These are phyloP conservation scores for Pascua sp. DNA, from an alignment of 1,284 basidiomycete genomes.

Conservation along the genomic window DNA sequence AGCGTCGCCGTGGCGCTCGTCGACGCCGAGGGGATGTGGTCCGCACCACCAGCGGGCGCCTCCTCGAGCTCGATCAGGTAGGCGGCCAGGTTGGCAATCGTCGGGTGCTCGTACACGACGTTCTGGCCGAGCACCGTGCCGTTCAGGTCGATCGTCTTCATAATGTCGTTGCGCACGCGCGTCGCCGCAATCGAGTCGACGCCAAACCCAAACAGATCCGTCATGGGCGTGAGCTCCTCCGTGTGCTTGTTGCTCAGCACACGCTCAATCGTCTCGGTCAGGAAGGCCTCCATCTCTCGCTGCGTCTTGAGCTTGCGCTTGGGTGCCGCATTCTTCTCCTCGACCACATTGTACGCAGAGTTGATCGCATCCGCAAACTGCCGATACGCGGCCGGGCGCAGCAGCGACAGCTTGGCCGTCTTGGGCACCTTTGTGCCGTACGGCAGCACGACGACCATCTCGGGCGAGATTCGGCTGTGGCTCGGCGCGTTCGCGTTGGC, in stretches of 20 bases:
- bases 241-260: constrained; percentile 45
- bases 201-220: constrained; percentile 50
- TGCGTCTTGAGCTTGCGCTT: constrained; percentile 41
- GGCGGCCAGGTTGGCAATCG: constrained; percentile 31
- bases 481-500: constrained; percentile 57
- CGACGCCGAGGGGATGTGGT: not conserved
- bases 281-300: constrained; percentile 49
- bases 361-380: constrained; percentile 56
- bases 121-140: constrained; percentile 50
- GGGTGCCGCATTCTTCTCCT: constrained; percentile 47
- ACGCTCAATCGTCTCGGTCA: constrained; percentile 45
- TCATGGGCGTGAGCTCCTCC: constrained; percentile 23
- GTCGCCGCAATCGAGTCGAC: constrained; percentile 60
- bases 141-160: constrained; percentile 52
- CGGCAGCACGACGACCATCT: constrained; percentile 56
- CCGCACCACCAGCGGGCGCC: constrained; percentile 24
- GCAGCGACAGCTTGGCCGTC: constrained; percentile 47
- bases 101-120: constrained; percentile 48
- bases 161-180: constrained; percentile 56
- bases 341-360: constrained; percentile 54
- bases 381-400: constrained; percentile 52
- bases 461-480: constrained; percentile 56
- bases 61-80: constrained; percentile 37
- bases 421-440: constrained; percentile 45
- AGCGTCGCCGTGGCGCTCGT: not conserved